Percentiles rank a stretch among this genome's conserved stretches.
These are phyloP conservation scores for Vicia villosa DNA, from an alignment of 306 rosid genomes.

Conservation along the genomic window DNA sequence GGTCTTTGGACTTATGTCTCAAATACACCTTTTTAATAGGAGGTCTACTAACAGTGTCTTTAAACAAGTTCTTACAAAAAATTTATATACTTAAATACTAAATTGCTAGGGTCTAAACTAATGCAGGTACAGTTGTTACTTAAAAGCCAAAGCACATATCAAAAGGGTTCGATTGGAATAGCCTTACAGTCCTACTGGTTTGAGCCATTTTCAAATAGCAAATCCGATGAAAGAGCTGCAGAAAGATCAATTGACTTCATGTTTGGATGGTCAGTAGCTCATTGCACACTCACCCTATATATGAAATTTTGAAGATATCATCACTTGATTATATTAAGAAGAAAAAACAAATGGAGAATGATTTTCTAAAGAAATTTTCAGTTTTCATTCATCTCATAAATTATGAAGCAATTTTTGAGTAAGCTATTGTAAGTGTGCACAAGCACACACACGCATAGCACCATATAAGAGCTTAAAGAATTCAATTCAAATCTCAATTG, in stretches of 20 bases:
- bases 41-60: background rate
- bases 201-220: conserved; percentile 42
- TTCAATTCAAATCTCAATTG: background rate
- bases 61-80: background rate
- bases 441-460: background rate
- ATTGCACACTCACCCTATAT: background rate
- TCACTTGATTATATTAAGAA: too few relatives aligned
- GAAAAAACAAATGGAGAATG: background rate
- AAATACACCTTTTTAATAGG: too few relatives aligned
- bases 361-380: background rate
- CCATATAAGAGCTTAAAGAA: background rate
- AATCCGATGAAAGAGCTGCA: conserved; percentile 45
- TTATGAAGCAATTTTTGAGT: background rate
- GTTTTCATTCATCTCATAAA: background rate
- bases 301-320: too few relatives aligned
- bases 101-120: background rate
- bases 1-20: too few relatives aligned
- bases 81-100: background rate
- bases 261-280: conserved; percentile 71
- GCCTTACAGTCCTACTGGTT: conserved; percentile 49
- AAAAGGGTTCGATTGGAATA: conserved; percentile 64
- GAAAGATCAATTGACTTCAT: conserved; percentile 56
- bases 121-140: background rate
- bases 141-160: conserved; percentile 41
- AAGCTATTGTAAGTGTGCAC: background rate